Evolutionary conservation across 495 filamentous ascomycete species (phyloP).

Genomic region (Lentithecium fluviatile): DNA sequence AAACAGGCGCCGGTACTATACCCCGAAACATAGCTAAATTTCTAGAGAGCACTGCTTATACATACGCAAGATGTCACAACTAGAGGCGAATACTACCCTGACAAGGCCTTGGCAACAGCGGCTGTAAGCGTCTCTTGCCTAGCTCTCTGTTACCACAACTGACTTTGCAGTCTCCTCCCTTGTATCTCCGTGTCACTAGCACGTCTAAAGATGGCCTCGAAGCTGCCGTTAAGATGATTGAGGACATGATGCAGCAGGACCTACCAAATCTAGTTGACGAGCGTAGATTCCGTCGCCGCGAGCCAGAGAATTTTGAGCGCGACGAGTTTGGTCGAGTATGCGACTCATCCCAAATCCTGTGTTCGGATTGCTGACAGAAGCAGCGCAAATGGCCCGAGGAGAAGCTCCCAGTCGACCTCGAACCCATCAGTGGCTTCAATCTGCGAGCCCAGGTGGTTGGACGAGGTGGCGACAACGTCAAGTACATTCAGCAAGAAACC

Average conservation of each 20-base stretch:
- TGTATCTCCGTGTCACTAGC: conserved; percentile 94
- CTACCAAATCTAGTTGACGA: conserved; percentile 94
- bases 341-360: not conserved
- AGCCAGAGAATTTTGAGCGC: conserved; percentile 86
- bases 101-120: conserved; percentile 94
- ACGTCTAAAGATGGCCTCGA: conserved; percentile 90
- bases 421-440: conserved; percentile 94
- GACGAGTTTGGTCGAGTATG: conserved; percentile 89
- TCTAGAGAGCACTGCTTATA: conserved; percentile 54
- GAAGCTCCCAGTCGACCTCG: conserved; percentile 83
- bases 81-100: conserved; percentile 90
- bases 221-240: conserved; percentile 76
- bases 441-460: conserved; percentile 93
- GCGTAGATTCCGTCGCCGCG: conserved; percentile 83
- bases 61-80: conserved; percentile 94
- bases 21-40: conserved; percentile 45
- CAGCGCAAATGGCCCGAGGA: conserved; percentile 99
- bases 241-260: conserved; percentile 95
- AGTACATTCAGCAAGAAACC: conserved; percentile 94
- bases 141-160: not conserved
- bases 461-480: conserved; percentile 88
- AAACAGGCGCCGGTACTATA: conserved; percentile 98
- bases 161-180: conserved; percentile 71
- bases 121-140: conserved; percentile 59
- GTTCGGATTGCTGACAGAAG: conserved; percentile 38